Conservation (phyloP, 2,329 filamentous ascomycete species). For the Apiospora saccharicola region DNA sequence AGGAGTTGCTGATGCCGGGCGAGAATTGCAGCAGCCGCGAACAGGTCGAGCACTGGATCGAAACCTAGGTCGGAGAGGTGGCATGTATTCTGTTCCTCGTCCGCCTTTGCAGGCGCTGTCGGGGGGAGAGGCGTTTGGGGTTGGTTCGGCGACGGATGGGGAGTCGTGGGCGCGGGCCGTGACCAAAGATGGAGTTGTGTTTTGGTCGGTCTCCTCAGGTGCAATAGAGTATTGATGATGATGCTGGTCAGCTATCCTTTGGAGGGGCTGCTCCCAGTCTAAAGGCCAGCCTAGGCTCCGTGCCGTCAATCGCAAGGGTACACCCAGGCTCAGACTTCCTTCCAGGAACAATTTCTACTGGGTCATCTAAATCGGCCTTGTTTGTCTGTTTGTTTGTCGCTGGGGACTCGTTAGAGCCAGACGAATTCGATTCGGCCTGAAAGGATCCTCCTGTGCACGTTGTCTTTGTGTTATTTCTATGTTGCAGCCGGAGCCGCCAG, state of each 20-base stretch:
- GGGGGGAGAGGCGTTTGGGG: not conserved
- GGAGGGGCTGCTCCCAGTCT: constrained; percentile 21
- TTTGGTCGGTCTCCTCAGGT: constrained; percentile 14
- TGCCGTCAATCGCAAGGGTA: constrained; percentile 20
- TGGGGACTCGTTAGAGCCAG: not conserved
- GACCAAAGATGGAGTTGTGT: constrained; percentile 6
- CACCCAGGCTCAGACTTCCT: constrained; percentile 11
- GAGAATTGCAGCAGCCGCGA: constrained; percentile 21
- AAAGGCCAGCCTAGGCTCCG: constrained; percentile 20
- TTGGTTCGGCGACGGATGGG: constrained; percentile 11
- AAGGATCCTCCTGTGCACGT: not conserved
- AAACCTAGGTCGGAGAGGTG: constrained; percentile 10
- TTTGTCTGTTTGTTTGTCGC: constrained; percentile 14
- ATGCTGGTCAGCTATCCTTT: constrained; percentile 17
- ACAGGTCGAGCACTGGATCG: constrained; percentile 23
- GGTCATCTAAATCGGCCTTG: constrained; percentile 15
- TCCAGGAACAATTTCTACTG: constrained; percentile 17
- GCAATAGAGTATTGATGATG: constrained; percentile 20
- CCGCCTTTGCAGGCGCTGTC: constrained; percentile 17
- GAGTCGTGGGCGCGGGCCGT: constrained; percentile 14
- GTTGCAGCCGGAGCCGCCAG: not conserved
- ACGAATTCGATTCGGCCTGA: constrained; percentile 1
- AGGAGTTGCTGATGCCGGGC: constrained; percentile 22
- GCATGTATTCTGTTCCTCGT: constrained; percentile 23
- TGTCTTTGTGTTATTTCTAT: constrained; percentile 17